Evolutionary conservation across 768 basidiomycete species (phyloP).

Genomic region (Neoboletus magnificus): DNA sequence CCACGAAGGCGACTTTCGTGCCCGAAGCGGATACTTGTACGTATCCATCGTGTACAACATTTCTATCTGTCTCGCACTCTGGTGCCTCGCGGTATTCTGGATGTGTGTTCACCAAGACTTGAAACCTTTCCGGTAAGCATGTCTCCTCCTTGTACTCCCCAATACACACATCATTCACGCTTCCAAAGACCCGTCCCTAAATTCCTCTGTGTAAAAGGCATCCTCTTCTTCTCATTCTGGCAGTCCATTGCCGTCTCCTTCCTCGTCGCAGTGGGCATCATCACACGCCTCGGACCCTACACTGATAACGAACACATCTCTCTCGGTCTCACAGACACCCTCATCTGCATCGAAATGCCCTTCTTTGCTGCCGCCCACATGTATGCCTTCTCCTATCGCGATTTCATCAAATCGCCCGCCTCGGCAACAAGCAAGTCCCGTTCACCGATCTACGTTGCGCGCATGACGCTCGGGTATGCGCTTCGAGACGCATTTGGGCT

Average conservation of each 20-base stretch:
- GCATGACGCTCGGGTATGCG: constrained; percentile 87
- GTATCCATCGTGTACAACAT: constrained; percentile 82
- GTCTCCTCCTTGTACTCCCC: background rate
- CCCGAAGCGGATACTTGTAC: constrained; percentile 88
- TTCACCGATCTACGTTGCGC: constrained; percentile 61
- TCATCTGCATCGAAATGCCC: constrained; percentile 98
- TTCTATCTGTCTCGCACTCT: constrained; percentile 76
- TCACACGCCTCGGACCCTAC: constrained; percentile 81
- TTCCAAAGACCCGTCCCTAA: constrained; percentile 80
- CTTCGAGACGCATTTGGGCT: constrained; percentile 84
- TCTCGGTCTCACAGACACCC: constrained; percentile 81
- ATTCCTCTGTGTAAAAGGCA: constrained; percentile 97
- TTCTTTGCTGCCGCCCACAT: constrained; percentile 93
- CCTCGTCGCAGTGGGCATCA: constrained; percentile 77
- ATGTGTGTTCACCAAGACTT: constrained; percentile 85
- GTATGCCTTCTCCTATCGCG: constrained; percentile 89
- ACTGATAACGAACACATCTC: constrained; percentile 87
- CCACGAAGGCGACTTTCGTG: constrained; percentile 83
- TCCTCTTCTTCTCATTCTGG: constrained; percentile 99
- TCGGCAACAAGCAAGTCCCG: constrained; percentile 16
- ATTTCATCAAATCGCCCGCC: constrained; percentile 64
- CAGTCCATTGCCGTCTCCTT: constrained; percentile 84
- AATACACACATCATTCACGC: background rate
- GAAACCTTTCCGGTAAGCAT: constrained; percentile 75
- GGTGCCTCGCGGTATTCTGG: constrained; percentile 98